Conservation (phyloP, 2,329 filamentous ascomycete species). For the Rhexocercosporidium sp. region DNA sequence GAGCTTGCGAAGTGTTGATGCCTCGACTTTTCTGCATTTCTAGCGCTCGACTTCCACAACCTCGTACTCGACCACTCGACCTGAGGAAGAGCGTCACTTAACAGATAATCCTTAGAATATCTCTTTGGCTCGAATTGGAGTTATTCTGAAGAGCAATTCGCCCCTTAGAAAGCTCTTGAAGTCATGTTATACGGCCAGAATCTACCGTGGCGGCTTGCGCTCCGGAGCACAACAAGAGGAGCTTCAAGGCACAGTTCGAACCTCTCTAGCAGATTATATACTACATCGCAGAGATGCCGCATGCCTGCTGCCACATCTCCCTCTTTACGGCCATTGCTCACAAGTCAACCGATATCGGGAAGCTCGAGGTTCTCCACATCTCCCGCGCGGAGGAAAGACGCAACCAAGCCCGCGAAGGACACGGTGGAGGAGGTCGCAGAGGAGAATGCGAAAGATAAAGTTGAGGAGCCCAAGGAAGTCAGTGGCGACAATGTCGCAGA, state of each 20-base stretch:
- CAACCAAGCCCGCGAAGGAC: conserved; percentile 42
- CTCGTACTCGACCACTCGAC: neutral
- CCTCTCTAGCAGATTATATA: conserved; percentile 34
- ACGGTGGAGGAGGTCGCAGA: conserved; percentile 47
- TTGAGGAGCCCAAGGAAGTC: conserved; percentile 41
- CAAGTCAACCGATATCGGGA: conserved; percentile 49
- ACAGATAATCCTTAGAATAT: neutral
- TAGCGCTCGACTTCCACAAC: neutral
- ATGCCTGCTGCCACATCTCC: conserved; percentile 64
- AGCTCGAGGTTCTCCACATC: conserved; percentile 51
- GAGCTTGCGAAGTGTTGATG: conserved; percentile 13
- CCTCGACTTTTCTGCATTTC: conserved; percentile 5
- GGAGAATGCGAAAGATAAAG: conserved; percentile 47
- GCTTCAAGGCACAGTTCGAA: conserved; percentile 29
- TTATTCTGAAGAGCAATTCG: neutral
- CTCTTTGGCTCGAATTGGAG: neutral
- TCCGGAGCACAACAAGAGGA: conserved; percentile 36
- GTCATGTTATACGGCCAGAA: conserved; percentile 68
- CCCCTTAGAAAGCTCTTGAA: conserved; percentile 16
- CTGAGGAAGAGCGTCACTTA: neutral
- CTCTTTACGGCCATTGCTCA: conserved; percentile 68
- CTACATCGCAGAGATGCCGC: conserved; percentile 29
- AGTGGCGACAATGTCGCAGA: conserved; percentile 51
- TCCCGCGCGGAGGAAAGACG: conserved; percentile 57
- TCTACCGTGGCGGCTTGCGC: conserved; percentile 67